Evolutionary conservation across 495 filamentous ascomycete genomes (phyloP), one percentile per base, ranked within the genome.

Genomic region (Pseudomonodictys pantanalensis): DNA sequence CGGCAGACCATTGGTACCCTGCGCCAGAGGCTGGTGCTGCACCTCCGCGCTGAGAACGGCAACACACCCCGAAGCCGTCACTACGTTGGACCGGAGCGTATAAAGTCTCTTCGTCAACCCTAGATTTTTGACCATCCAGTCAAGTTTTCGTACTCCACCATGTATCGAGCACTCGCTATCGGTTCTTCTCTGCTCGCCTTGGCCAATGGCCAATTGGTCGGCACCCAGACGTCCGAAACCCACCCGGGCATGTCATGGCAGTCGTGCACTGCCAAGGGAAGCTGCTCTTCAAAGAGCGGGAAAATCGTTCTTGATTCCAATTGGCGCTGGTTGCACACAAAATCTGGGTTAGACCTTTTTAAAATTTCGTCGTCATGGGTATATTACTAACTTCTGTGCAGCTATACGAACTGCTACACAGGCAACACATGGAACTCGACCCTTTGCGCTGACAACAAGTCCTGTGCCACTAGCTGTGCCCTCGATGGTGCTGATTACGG

Each of bases 241-340:
- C 80, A 83, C 52, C 81, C 81, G 9, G 65, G 68, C 48, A 64
- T 85, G 38, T 71, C 62, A 2, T 79, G 79, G 18, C 78, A 77
- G 60, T 56, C 71, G 35, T 85, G 81, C 71, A 80, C 76, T n/a
- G 69, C 68, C 7, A 69, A 65, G 17, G 73, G 72, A 23, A 78
- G 79, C 20, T 83, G 80, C 68, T 72, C 69, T 29, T 71, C 66
- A 43, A 65, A 74, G 50, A 70, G 72, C 29, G 77, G 75, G 42
- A 74, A 71, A 23, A 66, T 84, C 30, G 80, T 82, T 9, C 68
- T 80, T 24, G 81, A 85, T 64, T 69, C 75, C 54, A 73, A 73
- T 59, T 72, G 69, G 69, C 57, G 69, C 24, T 73, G 69, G 29
- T 68, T 75, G 11, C 71, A 76, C 47, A 58, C 67, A 53, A 71